These are phyloP conservation scores for Saksenaea vasiformis DNA, from an alignment of 371 early-diverging fungal species.

Conservation along the genomic window DNA sequence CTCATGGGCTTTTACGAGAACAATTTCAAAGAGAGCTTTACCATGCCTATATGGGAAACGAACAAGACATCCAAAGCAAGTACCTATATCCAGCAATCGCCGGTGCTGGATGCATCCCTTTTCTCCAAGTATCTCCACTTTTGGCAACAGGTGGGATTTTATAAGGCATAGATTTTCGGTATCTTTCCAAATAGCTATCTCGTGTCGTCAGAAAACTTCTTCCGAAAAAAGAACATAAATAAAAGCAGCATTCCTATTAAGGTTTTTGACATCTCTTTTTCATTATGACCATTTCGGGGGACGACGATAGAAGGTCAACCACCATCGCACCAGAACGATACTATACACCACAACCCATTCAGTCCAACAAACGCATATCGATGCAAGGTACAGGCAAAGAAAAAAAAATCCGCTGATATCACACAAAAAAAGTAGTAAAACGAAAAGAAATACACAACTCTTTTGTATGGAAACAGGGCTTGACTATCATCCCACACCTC, in stretches of 20 bases:
- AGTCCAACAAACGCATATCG: neutral
- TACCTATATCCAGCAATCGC: slow-evolving; percentile 1
- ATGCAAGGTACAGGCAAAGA: neutral
- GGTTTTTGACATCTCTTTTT: neutral
- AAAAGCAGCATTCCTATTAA: neutral
- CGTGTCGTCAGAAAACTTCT: neutral
- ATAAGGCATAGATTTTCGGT: neutral
- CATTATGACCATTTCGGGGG: neutral
- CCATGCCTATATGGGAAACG: slow-evolving; percentile 32
- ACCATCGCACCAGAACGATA: neutral
- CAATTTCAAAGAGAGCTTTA: slow-evolving; percentile 15
- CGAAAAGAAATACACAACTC: neutral
- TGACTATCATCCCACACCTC: slow-evolving; percentile 17
- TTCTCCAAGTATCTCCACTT: slow-evolving; percentile 10
- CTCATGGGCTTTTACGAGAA: slow-evolving; percentile 32
- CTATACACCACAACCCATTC: neutral
- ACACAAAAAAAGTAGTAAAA: slow-evolving; percentile 6
- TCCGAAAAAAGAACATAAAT: slow-evolving; percentile 1
- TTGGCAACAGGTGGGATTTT: slow-evolving; percentile 12
- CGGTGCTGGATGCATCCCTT: slow-evolving; percentile 8
- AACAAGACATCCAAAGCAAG: slow-evolving; percentile 8
- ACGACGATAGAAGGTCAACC: neutral
- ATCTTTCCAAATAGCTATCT: neutral
- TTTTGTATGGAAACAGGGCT: slow-evolving; percentile 4
- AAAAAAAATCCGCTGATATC: neutral